A percentile compares a stretch with the other conserved stretches of the same genome.
Evolutionary conservation across 148 eudicot species (phyloP).

Genomic region (Bassia scoparia): DNA sequence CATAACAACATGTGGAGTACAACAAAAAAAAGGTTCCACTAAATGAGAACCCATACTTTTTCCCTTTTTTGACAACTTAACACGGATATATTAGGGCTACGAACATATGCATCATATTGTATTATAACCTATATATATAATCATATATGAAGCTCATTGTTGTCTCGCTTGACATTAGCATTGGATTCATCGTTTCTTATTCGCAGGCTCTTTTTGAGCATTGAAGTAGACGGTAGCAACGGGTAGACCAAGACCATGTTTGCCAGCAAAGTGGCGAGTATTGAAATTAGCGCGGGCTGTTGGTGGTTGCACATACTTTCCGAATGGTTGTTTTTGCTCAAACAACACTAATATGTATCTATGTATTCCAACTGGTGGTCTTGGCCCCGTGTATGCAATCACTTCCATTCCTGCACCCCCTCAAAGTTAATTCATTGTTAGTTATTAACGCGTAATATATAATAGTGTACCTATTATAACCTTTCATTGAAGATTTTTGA

Average conservation of each 20-base stretch:
- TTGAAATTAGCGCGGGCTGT: constrained; percentile 43
- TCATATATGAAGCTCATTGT: too few relatives aligned
- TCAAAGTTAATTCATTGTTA: background rate
- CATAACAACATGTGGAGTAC: too few relatives aligned
- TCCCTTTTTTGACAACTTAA: too few relatives aligned
- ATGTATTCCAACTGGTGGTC: constrained; percentile 66
- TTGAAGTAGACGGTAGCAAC: constrained; percentile 67
- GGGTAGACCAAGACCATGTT: constrained; percentile 47
- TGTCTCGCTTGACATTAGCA: too few relatives aligned
- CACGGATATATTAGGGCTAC: too few relatives aligned
- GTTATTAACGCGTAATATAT: too few relatives aligned
- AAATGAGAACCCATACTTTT: too few relatives aligned
- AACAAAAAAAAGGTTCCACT: too few relatives aligned
- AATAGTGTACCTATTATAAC: too few relatives aligned
- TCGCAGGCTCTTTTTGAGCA: constrained; percentile 58
- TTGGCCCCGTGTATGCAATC: constrained; percentile 42
- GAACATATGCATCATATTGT: too few relatives aligned
- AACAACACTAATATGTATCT: constrained; percentile 56
- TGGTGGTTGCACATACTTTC: constrained; percentile 24
- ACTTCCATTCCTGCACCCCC: constrained; percentile 53
- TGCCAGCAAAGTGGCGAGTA: constrained; percentile 48
- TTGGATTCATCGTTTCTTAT: constrained; percentile 29
- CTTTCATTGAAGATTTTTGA: too few relatives aligned
- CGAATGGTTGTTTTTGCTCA: constrained; percentile 37
- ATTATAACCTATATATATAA: too few relatives aligned